Percentiles rank a stretch among this genome's conserved stretches.
phyloP scores from a whole-genome alignment of 306 rosid genomes.

The Cicer arietinum region DNA sequence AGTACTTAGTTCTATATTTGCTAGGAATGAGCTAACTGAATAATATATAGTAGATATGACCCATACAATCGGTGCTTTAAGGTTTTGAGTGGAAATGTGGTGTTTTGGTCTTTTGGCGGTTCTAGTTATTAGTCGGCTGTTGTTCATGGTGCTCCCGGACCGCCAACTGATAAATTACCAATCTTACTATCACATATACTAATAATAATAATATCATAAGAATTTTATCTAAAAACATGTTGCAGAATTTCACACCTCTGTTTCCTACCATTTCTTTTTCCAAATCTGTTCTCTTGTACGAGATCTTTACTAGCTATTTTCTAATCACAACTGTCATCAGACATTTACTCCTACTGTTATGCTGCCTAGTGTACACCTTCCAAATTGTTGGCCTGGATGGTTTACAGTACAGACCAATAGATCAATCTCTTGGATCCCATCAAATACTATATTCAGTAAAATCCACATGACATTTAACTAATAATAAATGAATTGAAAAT shows the following conservation, averaged over 20 bases:
- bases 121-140: not conserved
- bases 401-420: not conserved
- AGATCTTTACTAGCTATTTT: not conserved
- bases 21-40: not conserved
- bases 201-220: not conserved
- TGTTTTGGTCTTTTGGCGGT: constrained; percentile 2
- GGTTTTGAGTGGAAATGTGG: not conserved
- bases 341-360: not conserved
- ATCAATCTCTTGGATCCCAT: not conserved
- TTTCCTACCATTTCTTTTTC: not conserved
- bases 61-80: not conserved
- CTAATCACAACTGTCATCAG: not conserved
- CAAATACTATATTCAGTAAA: not conserved
- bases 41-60: not conserved
- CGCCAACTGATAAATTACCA: not conserved
- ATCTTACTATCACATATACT: not conserved
- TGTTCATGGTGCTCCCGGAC: not conserved
- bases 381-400: not conserved
- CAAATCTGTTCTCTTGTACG: not conserved
- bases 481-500: constrained; percentile 11
- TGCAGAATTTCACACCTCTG: not conserved
- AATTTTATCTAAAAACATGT: not conserved
- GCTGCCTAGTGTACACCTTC: constrained; percentile 14
- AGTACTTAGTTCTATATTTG: not conserved
- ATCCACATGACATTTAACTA: not conserved